Base-by-base conservation (phyloP, 2,329 filamentous ascomycete genomes). In the Scedosporium dehoogii region DNA sequence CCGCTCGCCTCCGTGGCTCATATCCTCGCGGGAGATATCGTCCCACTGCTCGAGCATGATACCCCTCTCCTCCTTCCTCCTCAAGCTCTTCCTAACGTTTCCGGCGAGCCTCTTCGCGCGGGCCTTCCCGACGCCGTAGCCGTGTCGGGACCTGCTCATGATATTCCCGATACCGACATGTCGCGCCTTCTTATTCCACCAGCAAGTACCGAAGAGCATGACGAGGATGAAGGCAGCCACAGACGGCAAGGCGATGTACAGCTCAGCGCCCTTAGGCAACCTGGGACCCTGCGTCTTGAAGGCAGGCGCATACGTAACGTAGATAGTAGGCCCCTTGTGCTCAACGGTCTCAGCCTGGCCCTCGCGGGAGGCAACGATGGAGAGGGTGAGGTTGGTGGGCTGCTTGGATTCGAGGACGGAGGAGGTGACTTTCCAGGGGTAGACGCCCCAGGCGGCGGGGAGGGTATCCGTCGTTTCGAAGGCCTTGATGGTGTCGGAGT, bases 121-220 rank as follows among this genome's bases (percentile, higher is more conserved):
- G 56, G 69, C 70, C 68, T 72, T 72, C 60, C 73, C 70, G 63
- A 76, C 72, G 63, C 79, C 77, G 70, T 81, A 81, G 48, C 80
- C 77, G 65, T 75, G 68, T 38, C 75, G 71, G 51, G 67, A 66
- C 59, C 79, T 76, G 67, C 78, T 73, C 76, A 83, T 80, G 71
- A 84, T 73, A 67, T 78, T 81, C 61, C 79, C 81, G 57, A 85
- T 68, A 4, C 73, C 72, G 64, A 85, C 81, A 64, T 70, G 70
- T 62, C 82, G 77, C n/a, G 75, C 71, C 67, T 78, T 76, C 62
- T 77, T 74, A 71, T 84, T 82, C 76, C 78, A 84, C 76, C 87
- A 61, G 74, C 80, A 77, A 72, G 85, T 70, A 72, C 86, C 76
- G 73, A 86, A 53, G 67, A 84, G 64, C 65, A 81, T 73, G 58